Evolutionary conservation across 805 yeast species (phyloP), one percentile per base, ranked within the genome.

Genomic region (Kodamaea lidongshanica): DNA sequence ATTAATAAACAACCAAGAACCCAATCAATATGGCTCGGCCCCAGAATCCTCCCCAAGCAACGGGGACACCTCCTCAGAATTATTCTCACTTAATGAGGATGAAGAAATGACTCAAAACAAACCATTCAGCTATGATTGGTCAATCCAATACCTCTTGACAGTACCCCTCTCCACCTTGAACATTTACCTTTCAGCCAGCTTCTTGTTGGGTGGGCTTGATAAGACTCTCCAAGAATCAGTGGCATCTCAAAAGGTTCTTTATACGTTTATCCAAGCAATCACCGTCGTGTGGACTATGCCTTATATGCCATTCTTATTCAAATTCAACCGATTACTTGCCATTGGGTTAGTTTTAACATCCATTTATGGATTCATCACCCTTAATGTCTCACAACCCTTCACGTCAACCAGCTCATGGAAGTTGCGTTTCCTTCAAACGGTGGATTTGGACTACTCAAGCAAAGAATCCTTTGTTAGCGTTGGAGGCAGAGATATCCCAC

Each of bases 51-150:
- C 35, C 39, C 24, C 38, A 38, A 11, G 38, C 8, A 13, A 34
- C 7, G 45, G 25, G 5, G 47, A 42, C 6, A 14, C 32, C 18
- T 28, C 34, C 3, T 35, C 36, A 7, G 16, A 6, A 9, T 3
- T 14, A 9, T 31, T 28, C 6, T 16, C 23, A 5, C 16, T 25
- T 4, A 26, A 30, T 12, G 26, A 23, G 7, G 22, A 23, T 13
- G 25, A 27, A 10, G 28, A 21, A 7, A 16, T 16, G 27, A 23
- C 5, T n/a, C 45, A 62, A 16, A 28, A 56, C 24, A 63, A 59
- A 28, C 70, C 75, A 4, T 67, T 71, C 27, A 70, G 78, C 23
- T 84, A 80, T 47, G 94, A 81, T 45, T 87, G 96, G 95, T 66
- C 79, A 10, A 40, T 84, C 11, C 95, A 87, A 51, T 85, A 73